Evolutionary conservation across 192 early-diverging fungal genomes (phyloP).

Genomic region (Mortierella alpina): DNA sequence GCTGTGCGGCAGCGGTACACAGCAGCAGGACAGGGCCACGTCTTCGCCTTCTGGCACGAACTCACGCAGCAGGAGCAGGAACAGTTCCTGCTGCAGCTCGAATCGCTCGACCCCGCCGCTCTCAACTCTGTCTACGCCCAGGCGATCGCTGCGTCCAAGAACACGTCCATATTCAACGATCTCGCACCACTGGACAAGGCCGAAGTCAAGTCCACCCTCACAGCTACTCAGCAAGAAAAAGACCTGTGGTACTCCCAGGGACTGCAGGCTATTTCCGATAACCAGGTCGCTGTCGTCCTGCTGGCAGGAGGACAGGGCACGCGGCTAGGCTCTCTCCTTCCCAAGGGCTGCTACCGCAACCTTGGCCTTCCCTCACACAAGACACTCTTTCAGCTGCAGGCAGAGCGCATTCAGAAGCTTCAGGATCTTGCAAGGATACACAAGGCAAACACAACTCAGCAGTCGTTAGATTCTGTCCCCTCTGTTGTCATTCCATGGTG

Average conservation of each 20-base stretch:
- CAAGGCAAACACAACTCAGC: background rate
- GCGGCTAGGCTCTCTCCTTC: constrained; percentile 77
- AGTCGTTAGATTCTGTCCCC: background rate
- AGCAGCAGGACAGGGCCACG: constrained; percentile 83
- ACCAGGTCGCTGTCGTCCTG: constrained; percentile 90
- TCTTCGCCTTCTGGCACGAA: constrained; percentile 82
- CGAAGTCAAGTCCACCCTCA: constrained; percentile 65
- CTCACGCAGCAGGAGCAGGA: constrained; percentile 67
- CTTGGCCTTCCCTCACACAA: constrained; percentile 89
- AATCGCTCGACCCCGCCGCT: constrained; percentile 75
- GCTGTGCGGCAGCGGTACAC: constrained; percentile 55
- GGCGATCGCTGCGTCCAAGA: constrained; percentile 59
- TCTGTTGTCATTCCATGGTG: constrained; percentile 85
- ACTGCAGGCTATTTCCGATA: constrained; percentile 76
- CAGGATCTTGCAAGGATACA: constrained; percentile 69
- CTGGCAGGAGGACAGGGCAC: constrained; percentile 92
- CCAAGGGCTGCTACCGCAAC: constrained; percentile 91
- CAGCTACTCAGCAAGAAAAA: constrained; percentile 53
- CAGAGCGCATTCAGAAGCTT: constrained; percentile 85
- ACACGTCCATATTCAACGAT: constrained; percentile 35
- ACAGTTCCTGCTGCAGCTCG: constrained; percentile 72
- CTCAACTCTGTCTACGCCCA: constrained; percentile 79
- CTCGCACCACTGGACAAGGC: constrained; percentile 75
- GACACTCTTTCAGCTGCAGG: constrained; percentile 91
- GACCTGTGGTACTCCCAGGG: constrained; percentile 74